These are phyloP conservation scores for Arthrobotrys megalospora DNA, from an alignment of 2,329 filamentous ascomycete species.

Conservation along the genomic window DNA sequence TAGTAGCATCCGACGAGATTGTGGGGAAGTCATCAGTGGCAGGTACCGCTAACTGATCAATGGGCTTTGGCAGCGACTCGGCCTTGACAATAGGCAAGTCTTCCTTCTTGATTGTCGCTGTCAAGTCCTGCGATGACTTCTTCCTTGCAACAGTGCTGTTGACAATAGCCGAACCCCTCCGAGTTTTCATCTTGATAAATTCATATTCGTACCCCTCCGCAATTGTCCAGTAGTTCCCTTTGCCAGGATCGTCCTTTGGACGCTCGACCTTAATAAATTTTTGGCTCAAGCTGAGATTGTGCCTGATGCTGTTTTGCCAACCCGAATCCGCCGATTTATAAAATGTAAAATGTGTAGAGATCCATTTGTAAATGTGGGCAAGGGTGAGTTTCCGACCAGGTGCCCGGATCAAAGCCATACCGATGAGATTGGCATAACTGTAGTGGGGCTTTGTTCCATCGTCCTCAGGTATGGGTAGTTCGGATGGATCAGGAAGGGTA, in stretches of 20 bases:
- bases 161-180: slow-evolving; percentile 68
- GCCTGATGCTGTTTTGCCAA: slow-evolving; percentile 99
- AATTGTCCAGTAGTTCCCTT: slow-evolving; percentile 98
- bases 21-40: slow-evolving; percentile 63
- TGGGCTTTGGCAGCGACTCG: slow-evolving; percentile 49
- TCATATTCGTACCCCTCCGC: slow-evolving; percentile 88
- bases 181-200: slow-evolving; percentile 89
- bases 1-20: slow-evolving; percentile 71
- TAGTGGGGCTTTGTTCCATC: slow-evolving; percentile 90
- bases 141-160: slow-evolving; percentile 60
- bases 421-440: slow-evolving; percentile 95
- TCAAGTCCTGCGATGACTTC: slow-evolving; percentile 42
- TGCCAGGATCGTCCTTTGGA: slow-evolving; percentile 96
- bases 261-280: slow-evolving; percentile 95
- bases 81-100: slow-evolving; percentile 44
- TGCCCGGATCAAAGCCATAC: slow-evolving; percentile 94
- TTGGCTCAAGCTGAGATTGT: slow-evolving; percentile 97
- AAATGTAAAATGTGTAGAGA: slow-evolving; percentile 92
- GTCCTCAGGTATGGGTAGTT: slow-evolving; percentile 86
- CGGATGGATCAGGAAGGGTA: slow-evolving; percentile 78
- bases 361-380: slow-evolving; percentile 99
- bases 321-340: slow-evolving; percentile 88
- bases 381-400: slow-evolving; percentile 87
- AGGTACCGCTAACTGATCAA: slow-evolving; percentile 51
- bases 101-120: slow-evolving; percentile 43